A percentile compares a stretch with the other conserved stretches of the same genome.
phyloP scores from a whole-genome alignment of 78 protist species.

The Speleostelium caveatum region DNA sequence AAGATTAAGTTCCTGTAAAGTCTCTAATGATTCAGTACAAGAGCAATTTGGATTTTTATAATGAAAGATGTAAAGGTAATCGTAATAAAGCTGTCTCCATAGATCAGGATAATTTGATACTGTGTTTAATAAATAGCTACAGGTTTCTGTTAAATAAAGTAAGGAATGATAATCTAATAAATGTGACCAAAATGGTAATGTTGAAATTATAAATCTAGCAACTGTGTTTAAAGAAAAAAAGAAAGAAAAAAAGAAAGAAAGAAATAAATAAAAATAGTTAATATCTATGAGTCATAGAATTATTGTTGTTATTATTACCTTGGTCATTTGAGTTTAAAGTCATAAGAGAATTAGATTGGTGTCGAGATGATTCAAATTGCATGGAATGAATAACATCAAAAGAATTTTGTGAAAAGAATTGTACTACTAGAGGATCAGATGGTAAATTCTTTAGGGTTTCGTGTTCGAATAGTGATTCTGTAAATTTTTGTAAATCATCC shows the following conservation, averaged over 20 bases:
- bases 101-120: constrained; percentile 34
- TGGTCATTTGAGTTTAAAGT: neutral
- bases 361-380: neutral
- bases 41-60: neutral
- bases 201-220: constrained; percentile 51
- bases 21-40: too few relatives aligned
- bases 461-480: constrained; percentile 13
- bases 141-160: constrained; percentile 38
- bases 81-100: constrained; percentile 39
- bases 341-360: neutral
- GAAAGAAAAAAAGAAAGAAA: too few relatives aligned
- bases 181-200: constrained; percentile 66
- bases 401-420: constrained; percentile 4
- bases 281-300: too few relatives aligned
- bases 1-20: too few relatives aligned
- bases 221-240: too few relatives aligned
- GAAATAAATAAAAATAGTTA: too few relatives aligned
- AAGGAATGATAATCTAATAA: constrained; percentile 38
- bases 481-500: constrained; percentile 48
- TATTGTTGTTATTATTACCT: too few relatives aligned
- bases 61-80: constrained; percentile 1
- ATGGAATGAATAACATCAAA: neutral
- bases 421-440: constrained; percentile 23
- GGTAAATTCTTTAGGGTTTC: neutral
- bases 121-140: constrained; percentile 48